These are phyloP conservation scores for Papilionanthe hybrid DNA, from an alignment of 116 monocot species.

Conservation along the genomic window DNA sequence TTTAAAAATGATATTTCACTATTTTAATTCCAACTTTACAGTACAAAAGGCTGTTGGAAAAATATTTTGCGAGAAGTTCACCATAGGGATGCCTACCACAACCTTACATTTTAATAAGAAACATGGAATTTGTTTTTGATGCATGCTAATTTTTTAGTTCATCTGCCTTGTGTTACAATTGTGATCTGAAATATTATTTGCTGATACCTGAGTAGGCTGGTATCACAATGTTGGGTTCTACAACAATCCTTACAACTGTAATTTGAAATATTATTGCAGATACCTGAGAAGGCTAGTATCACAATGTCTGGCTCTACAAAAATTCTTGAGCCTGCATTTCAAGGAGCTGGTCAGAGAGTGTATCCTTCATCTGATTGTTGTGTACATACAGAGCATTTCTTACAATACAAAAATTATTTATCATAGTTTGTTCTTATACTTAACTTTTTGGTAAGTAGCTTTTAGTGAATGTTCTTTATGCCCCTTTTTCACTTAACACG, in stretches of 20 bases:
- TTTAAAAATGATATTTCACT: not conserved
- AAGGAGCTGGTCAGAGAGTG: conserved; percentile 8
- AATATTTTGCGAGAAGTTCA: not conserved
- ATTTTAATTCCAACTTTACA: conserved; percentile 1
- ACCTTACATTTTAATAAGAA: not conserved
- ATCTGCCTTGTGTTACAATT: not conserved
- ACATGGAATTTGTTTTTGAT: not conserved
- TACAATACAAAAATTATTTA: not conserved
- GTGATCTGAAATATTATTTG: not conserved
- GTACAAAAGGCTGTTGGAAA: not conserved
- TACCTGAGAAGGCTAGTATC: conserved; percentile 2
- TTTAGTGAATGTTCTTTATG: not conserved
- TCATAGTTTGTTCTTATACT: not conserved
- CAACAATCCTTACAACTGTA: not conserved
- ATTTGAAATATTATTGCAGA: not conserved
- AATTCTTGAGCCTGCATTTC: conserved; percentile 13
- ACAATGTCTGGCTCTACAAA: conserved; percentile 15
- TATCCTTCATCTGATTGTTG: conserved; percentile 5
- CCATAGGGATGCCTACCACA: not conserved
- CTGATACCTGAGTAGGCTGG: conserved; percentile 1
- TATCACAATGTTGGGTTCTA: conserved; percentile 8
- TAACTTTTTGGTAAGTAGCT: not conserved
- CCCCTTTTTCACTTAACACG: conserved; percentile 39
- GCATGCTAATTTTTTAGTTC: not conserved
- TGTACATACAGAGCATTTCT: not conserved